These are phyloP conservation scores for Penicillium cinerascens DNA, from an alignment of 495 filamentous ascomycete species.

Conservation along the genomic window DNA sequence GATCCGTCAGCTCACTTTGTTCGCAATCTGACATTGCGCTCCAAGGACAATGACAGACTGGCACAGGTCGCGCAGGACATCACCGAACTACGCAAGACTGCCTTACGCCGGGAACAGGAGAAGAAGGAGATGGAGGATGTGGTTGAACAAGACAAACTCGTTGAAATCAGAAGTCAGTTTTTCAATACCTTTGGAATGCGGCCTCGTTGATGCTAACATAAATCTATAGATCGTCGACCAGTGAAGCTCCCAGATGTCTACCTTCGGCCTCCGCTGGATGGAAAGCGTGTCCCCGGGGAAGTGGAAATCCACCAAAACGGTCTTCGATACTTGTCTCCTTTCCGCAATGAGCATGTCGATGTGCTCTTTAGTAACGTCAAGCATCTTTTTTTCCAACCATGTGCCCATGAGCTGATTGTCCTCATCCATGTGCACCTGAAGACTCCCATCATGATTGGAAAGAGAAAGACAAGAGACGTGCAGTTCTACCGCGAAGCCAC, in stretches of 20 bases:
- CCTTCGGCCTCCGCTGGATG: constrained; percentile 89
- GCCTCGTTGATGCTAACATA: background rate
- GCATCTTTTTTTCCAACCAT: constrained; percentile 98
- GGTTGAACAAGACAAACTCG: constrained; percentile 96
- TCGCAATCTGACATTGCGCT: constrained; percentile 89
- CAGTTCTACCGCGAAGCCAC: constrained; percentile 98
- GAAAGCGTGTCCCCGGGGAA: constrained; percentile 91
- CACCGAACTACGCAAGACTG: constrained; percentile 87
- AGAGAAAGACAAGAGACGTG: constrained; percentile 97
- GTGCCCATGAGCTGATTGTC: constrained; percentile 90
- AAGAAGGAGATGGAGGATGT: constrained; percentile 99
- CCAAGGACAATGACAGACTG: constrained; percentile 81
- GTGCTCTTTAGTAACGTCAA: constrained; percentile 98
- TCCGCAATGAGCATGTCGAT: constrained; percentile 80
- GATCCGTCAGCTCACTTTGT: constrained; percentile 94
- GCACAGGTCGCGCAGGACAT: constrained; percentile 86
- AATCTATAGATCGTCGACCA: constrained; percentile 70
- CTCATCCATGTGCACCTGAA: constrained; percentile 97
- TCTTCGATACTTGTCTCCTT: constrained; percentile 91
- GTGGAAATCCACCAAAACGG: constrained; percentile 98
- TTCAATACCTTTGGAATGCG: background rate
- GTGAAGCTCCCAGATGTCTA: constrained; percentile 84
- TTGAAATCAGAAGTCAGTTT: constrained; percentile 79
- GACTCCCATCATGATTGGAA: constrained; percentile 97
- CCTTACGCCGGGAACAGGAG: constrained; percentile 87